Base-by-base conservation (phyloP, 2,329 filamentous ascomycete species). In the Penicillium vulpinum region DNA sequence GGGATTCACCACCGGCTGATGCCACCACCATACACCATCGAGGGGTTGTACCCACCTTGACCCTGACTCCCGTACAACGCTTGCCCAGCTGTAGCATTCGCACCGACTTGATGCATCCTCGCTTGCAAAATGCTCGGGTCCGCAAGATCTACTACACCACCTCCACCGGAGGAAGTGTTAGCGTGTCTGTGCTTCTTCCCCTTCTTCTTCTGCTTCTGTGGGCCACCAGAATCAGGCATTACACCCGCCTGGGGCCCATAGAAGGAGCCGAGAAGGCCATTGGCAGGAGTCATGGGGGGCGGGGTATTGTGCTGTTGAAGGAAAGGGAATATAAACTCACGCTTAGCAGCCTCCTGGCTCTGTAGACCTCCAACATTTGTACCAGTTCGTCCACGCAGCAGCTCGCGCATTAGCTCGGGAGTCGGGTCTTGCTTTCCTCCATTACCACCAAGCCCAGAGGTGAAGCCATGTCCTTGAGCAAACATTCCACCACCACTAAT, bases 161-260 rank as follows among this genome's bases (percentile, higher is more conserved):
- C 91, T 87, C 92, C 92, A 87, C 92, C 96, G 88, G 93, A 97
- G 90, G 92, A 96, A 93, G 93, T 97, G 91, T 97, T 96, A 94
- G 92, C 93, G 88, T 97, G 92, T 88, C 92, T 95, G 85, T 97
- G 93, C 91, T 97, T 97, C 88, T 96, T 97, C 84, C 92, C 92
- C 91, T 96, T 96, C 87, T 96, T 97, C 89, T 96, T 96, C 86
- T 95, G 92, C 88, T 96, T 95, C 82, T 90, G 88, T 75, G 80
- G 78, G 81, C 89, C 59, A 43, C 64, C 89, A 81, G 88, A 88
- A 77, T 96, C 92, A 87, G 92, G 90, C 82, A 91, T 91, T 80
- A 86, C 85, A 83, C 89, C 90, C 83, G 89, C 82, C 81, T 90
- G 89, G 75, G 87, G 83, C 81, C 89, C 90, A 83, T 95, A 95